Conservation (phyloP, 176 grass and related monocot species). For the Raddia guianensis region DNA sequence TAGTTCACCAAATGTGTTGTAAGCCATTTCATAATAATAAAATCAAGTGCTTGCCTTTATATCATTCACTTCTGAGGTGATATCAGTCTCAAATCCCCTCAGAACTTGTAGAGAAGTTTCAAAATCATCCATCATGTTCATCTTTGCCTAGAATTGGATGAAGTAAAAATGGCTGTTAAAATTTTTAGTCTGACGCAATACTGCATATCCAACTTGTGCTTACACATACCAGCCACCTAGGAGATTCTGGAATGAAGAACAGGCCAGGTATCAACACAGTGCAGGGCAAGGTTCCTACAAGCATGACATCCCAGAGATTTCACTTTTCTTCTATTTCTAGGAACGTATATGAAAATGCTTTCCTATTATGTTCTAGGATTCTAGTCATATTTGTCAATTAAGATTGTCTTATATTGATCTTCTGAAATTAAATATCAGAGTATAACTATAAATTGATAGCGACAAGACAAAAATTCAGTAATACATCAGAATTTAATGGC, state of each 20-base stretch:
- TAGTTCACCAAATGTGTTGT: neutral
- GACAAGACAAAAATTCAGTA: neutral
- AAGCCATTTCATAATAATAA: neutral
- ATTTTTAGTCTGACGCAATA: conserved; percentile 25
- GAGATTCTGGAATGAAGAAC: conserved; percentile 98
- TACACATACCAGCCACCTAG: conserved; percentile 93
- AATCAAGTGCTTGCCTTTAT: conserved; percentile 67
- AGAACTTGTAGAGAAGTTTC: conserved; percentile 90
- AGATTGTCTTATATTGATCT: neutral
- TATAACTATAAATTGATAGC: neutral
- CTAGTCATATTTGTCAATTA: neutral
- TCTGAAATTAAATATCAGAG: neutral
- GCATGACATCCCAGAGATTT: conserved; percentile 24
- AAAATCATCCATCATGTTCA: conserved; percentile 85
- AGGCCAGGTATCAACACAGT: conserved; percentile 85
- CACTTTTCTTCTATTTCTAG: neutral
- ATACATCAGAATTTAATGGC: neutral
- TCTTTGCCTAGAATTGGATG: conserved; percentile 77
- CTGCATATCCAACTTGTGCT: neutral
- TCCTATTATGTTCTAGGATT: neutral
- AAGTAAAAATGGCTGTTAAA: neutral
- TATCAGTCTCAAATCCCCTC: conserved; percentile 96
- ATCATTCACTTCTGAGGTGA: conserved; percentile 79
- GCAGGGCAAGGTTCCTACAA: conserved; percentile 82
- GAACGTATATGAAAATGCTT: neutral